Evolutionary conservation across 768 basidiomycete genomes (phyloP), one percentile per base, ranked within the genome.

Genomic region (Agrocybe pediades): DNA sequence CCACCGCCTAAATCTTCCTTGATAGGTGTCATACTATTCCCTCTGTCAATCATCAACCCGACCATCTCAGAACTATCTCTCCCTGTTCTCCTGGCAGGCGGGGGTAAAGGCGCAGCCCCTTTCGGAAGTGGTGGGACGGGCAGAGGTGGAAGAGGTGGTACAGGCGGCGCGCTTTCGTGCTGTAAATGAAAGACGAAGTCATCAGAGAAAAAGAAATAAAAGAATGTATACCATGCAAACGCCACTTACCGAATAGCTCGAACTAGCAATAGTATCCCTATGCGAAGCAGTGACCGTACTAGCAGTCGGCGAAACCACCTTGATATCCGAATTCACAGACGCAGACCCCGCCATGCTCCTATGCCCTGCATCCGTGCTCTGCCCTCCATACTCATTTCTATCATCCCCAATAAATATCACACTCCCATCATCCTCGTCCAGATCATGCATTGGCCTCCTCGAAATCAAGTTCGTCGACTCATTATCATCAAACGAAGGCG

Each of bases 321-420:
- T 49, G n/a, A 63, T 52, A 46, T 52, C 23, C 17, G 62, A 60
- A 24, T 63, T 54, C 3, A 60, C 54, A 8, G 62, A 60, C 11
- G n/a, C 33, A 4, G 49, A 56, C 11, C 41, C 41, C 41, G 54
- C 47, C 19, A 41, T 40, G 24, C 40, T 54, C 9, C 51, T 52
- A n/a, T 24, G 51, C n/a, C 24, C 51, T 15, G 36, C 19, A 15
- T 24, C 17, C 16, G 8, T 30, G 20, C 19, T n/a, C n/a, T n/a
- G n/a, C n/a, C n/a, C n/a, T n/a, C n/a, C n/a, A n/a, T n/a, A n/a
- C n/a, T 49, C 30, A 29, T 48, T 46, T 9, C 42, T 55, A 29
- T 42, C 53, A 26, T 7, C 47, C 36, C 57, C 43, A 43, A 58
- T 53, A 6, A 51, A 50, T 2, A 49, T 46, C 17, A 59, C 48